These are phyloP conservation scores for Euphorbia pulcherrima DNA, from an alignment of 345 rosid genomes.

Conservation along the genomic window DNA sequence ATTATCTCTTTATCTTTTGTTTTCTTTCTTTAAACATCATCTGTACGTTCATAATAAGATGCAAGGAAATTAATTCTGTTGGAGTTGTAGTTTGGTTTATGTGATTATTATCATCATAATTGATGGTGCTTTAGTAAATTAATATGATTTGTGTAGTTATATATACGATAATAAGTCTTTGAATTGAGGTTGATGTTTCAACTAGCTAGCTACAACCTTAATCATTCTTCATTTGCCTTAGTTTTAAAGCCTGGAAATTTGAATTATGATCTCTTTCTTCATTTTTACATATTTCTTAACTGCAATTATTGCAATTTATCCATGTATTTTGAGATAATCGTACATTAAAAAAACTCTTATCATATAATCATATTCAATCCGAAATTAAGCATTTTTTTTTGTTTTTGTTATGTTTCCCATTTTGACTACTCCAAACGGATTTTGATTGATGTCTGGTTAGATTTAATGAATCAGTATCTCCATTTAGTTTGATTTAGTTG, in stretches of 20 bases:
- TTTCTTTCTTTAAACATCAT: background rate
- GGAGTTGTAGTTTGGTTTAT: background rate
- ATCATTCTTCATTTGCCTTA: constrained; percentile 5
- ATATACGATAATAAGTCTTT: background rate
- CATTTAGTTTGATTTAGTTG: too few species aligned
- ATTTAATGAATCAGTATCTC: too few species aligned
- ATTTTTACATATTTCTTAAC: background rate
- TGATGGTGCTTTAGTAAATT: background rate
- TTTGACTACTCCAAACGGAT: too few species aligned
- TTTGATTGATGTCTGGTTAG: too few species aligned
- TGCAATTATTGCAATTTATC: too few species aligned
- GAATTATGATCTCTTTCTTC: background rate
- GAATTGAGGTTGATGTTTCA: constrained; percentile 9
- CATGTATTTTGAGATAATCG: background rate
- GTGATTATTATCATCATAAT: background rate
- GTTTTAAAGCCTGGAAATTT: constrained; percentile 10
- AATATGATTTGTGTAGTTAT: background rate
- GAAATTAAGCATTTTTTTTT: too few species aligned
- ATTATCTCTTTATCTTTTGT: background rate
- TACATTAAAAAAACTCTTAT: background rate
- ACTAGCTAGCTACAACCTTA: constrained; percentile 6
- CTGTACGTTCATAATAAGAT: constrained; percentile 12
- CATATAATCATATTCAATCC: background rate
- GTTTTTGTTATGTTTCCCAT: too few species aligned
- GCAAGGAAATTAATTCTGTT: background rate